A percentile compares a stretch with the other conserved stretches of the same genome.
These are phyloP conservation scores for Gremmenia infestans DNA, from an alignment of 2,329 filamentous ascomycete species.

Conservation along the genomic window DNA sequence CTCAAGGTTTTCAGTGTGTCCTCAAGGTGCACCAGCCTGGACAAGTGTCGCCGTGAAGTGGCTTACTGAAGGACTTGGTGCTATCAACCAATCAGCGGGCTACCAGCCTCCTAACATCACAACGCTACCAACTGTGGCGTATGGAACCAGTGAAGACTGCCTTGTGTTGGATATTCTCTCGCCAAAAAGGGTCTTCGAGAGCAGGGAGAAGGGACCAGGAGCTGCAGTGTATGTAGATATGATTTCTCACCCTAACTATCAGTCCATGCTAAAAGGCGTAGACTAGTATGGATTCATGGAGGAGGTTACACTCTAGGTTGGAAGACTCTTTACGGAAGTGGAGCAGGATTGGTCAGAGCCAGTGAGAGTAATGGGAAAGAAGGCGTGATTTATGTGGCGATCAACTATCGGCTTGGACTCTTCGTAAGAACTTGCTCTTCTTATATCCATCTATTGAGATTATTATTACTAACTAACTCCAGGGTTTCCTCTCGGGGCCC, in stretches of 20 bases:
- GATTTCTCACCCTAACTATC: not conserved
- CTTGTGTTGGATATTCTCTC: slow-evolving; percentile 44
- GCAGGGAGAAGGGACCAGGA: not conserved
- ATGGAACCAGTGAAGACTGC: slow-evolving; percentile 38
- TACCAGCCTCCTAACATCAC: slow-evolving; percentile 12
- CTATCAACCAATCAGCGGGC: slow-evolving; percentile 5
- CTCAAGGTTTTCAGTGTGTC: slow-evolving; percentile 31
- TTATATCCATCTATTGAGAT: not conserved
- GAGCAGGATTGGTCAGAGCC: slow-evolving; percentile 34
- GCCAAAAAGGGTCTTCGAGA: slow-evolving; percentile 34
- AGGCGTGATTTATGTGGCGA: slow-evolving; percentile 32
- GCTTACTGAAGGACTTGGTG: slow-evolving; percentile 36
- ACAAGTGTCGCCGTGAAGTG: slow-evolving; percentile 28
- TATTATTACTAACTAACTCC: not conserved
- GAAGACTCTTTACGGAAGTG: slow-evolving; percentile 35
- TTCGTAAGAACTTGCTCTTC: slow-evolving; percentile 15
- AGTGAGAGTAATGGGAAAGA: slow-evolving; percentile 25
- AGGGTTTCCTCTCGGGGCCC: slow-evolving; percentile 35
- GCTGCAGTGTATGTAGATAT: slow-evolving; percentile 14
- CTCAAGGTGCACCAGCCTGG: slow-evolving; percentile 35
- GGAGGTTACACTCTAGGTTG: slow-evolving; percentile 39
- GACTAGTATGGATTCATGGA: slow-evolving; percentile 45
- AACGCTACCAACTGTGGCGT: not conserved
- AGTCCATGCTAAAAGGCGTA: slow-evolving; percentile 33
- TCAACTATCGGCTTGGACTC: slow-evolving; percentile 33